Percentiles rank a stretch among this genome's conserved stretches.
These are phyloP conservation scores for Cnidoscolus chayamansa DNA, from an alignment of 441 rosid genomes.

Conservation along the genomic window DNA sequence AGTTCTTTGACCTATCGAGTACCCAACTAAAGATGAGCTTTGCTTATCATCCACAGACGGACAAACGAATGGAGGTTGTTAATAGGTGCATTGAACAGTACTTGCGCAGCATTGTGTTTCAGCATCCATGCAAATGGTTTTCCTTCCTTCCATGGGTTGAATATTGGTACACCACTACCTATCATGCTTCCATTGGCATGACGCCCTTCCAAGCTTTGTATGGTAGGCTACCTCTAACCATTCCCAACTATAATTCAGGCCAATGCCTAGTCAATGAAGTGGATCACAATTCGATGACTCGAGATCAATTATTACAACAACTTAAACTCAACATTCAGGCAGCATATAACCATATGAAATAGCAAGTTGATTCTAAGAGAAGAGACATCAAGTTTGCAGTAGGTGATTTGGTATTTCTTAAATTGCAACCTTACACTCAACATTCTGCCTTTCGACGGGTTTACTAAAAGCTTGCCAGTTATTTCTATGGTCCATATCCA, in stretches of 20 bases:
- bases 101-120: not conserved
- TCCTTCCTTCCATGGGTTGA: not conserved
- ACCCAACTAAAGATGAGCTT: not conserved
- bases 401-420: too few species aligned
- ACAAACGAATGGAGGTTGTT: not conserved
- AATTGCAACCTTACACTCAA: not conserved
- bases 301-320: not conserved
- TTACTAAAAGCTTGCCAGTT: not conserved
- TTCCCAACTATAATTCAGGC: not conserved
- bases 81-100: not conserved
- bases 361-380: too few species aligned
- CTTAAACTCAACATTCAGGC: not conserved
- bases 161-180: not conserved
- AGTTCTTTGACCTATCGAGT: not conserved
- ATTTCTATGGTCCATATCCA: not conserved
- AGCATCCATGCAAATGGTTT: not conserved
- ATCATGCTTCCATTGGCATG: not conserved
- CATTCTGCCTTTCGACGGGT: not conserved
- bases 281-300: not conserved
- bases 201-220: not conserved
- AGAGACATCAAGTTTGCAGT: too few species aligned
- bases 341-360: too few species aligned
- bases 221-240: not conserved
- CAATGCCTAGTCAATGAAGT: not conserved
- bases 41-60: not conserved